Evolutionary conservation across 2,329 filamentous ascomycete genomes (phyloP), one percentile per base, ranked within the genome.

Genomic region (Colletotrichum gloeosporioides): DNA sequence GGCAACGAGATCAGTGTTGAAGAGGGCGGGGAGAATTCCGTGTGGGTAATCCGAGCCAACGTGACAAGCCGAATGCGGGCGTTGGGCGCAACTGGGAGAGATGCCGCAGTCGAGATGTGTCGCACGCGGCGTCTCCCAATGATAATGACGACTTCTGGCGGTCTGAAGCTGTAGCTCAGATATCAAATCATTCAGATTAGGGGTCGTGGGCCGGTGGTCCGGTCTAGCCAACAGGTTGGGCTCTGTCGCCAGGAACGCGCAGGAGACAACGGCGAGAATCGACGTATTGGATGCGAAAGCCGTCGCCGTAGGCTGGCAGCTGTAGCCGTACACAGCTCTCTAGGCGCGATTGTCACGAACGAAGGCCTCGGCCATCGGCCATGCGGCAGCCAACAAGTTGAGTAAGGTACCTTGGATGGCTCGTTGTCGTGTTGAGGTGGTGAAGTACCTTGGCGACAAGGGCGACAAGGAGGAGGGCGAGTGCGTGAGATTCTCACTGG

Each of bases 201-300:
- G 63, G 70, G 73, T 69, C 44, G 32, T 73, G 44, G 70, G 64
- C 64, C 64, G 29, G 44, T 49, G 63, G 64, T 66, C 73, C 53
- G 44, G 73, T 22, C 73, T 69, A 65, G 73, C 55, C 73, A 66
- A 34, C 57, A 61, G 29, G 44, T 76, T 69, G 70, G 73, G 73
- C 70, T 76, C 63, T n/a, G 34, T 64, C 69, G 32, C 29, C 70
- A 76, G 69, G 70, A 73, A 76, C 73, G 73, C 70, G 73, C 31
- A 70, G 59, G 57, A 69, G 22, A 57, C 27, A 66, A 59, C 73
- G 25, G 32, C 39, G 44, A n/a, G 69, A 44, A 61, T 69, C 29
- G 70, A 63, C 64, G 73, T 49, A 61, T 69, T 49, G 64, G 63
- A 53, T 53, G 44, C 44, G 44, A 53, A 53, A 53, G n/a, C 44